Conservation (phyloP, 192 early-diverging fungal genomes). For the Geranomyces variabilis region DNA sequence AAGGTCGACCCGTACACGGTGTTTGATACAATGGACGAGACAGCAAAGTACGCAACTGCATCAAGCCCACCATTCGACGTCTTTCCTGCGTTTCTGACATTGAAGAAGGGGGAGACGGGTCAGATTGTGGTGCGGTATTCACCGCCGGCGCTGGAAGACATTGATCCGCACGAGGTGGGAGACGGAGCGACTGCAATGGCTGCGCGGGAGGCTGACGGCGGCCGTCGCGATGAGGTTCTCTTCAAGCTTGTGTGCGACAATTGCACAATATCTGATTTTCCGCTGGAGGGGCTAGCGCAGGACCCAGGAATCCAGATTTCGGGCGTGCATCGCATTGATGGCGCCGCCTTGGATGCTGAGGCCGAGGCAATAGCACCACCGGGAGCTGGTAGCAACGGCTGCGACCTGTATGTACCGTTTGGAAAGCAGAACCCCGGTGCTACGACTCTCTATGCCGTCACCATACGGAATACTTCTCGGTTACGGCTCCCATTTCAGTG, state of each 20-base stretch:
- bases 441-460: constrained; percentile 33
- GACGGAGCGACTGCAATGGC: background rate
- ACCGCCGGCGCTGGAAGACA: background rate
- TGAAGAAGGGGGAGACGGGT: constrained; percentile 35
- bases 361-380: background rate
- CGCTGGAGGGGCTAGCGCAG: constrained; percentile 42
- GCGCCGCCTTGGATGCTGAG: background rate
- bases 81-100: constrained; percentile 42
- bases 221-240: constrained; percentile 24
- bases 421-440: constrained; percentile 44
- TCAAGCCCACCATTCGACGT: constrained; percentile 43
- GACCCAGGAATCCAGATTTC: constrained; percentile 28
- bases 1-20: constrained; percentile 36
- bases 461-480: constrained; percentile 40
- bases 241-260: constrained; percentile 56
- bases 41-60: constrained; percentile 2
- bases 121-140: constrained; percentile 40
- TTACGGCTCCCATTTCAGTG: constrained; percentile 47
- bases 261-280: constrained; percentile 44
- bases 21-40: constrained; percentile 35
- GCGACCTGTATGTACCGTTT: constrained; percentile 35
- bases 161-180: background rate
- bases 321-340: background rate
- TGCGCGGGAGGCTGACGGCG: background rate
- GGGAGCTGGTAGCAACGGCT: background rate